Percentiles rank a stretch among this genome's conserved stretches.
These are phyloP conservation scores for Hylodesmum podocarpum DNA, from an alignment of 306 rosid genomes.

Conservation along the genomic window DNA sequence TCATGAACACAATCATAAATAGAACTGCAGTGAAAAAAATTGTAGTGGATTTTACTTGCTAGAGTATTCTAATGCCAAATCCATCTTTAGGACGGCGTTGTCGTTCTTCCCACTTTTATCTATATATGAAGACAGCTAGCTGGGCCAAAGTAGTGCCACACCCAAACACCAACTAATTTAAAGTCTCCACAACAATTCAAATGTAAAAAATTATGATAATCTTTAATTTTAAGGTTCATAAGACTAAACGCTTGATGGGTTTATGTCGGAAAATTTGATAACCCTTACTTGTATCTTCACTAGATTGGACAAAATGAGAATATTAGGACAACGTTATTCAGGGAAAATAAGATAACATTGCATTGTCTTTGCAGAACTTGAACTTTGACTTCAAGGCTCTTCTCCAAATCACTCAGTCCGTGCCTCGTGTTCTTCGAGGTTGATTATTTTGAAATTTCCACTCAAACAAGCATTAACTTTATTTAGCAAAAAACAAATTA, in stretches of 20 bases:
- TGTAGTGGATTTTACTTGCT: neutral
- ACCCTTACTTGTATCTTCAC: too few species aligned
- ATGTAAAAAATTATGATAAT: neutral
- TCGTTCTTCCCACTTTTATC: conserved; percentile 6
- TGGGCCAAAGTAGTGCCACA: neutral
- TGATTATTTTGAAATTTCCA: too few species aligned
- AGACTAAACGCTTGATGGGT: too few species aligned
- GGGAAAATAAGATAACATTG: too few species aligned
- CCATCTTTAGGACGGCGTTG: conserved; percentile 41
- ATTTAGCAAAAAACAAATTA: neutral
- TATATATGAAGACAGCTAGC: neutral
- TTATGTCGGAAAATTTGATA: too few species aligned
- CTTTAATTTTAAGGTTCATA: neutral
- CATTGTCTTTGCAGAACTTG: too few species aligned
- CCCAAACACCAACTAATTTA: conserved; percentile 15
- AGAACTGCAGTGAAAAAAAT: conserved; percentile 11
- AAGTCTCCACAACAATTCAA: neutral
- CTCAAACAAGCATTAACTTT: neutral
- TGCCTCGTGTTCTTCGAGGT: too few species aligned
- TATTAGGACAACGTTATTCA: too few species aligned
- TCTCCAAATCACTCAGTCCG: too few species aligned
- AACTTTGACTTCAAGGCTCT: too few species aligned
- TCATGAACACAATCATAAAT: neutral
- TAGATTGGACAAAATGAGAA: too few species aligned
- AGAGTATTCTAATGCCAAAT: neutral